These are phyloP conservation scores for Zygoascus flipseniorum DNA, from an alignment of 805 yeast species.

Conservation along the genomic window DNA sequence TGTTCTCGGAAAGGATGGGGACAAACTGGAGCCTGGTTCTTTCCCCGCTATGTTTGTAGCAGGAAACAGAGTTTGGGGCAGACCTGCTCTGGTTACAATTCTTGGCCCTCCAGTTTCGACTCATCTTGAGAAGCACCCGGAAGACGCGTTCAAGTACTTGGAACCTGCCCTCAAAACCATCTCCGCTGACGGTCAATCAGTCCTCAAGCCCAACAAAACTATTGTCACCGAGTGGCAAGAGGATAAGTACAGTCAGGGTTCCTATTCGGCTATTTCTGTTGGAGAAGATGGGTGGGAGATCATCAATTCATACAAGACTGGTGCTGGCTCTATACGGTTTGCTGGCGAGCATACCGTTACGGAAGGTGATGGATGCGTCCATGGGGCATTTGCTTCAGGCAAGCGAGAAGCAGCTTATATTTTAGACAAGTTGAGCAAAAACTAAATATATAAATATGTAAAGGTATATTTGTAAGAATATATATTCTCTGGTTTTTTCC, in stretches of 20 bases:
- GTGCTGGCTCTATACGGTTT: slow-evolving; percentile 56
- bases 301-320: slow-evolving; percentile 45
- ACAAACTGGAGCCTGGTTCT: slow-evolving; percentile 6
- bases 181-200: slow-evolving; percentile 17
- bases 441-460: too few relatives aligned
- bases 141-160: slow-evolving; percentile 48
- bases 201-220: slow-evolving; percentile 33
- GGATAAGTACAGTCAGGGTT: slow-evolving; percentile 63
- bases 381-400: slow-evolving; percentile 84
- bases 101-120: slow-evolving; percentile 69
- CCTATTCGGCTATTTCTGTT: slow-evolving; percentile 50
- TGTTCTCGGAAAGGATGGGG: slow-evolving; percentile 33
- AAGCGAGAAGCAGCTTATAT: slow-evolving; percentile 43
- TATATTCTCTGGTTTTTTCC: too few relatives aligned
- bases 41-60: slow-evolving; percentile 58
- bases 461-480: too few relatives aligned
- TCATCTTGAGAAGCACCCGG: slow-evolving; percentile 42
- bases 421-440: slow-evolving; percentile 4
- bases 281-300: slow-evolving; percentile 8
- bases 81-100: slow-evolving; percentile 53
- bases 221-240: slow-evolving; percentile 58
- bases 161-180: slow-evolving; percentile 39
- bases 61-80: slow-evolving; percentile 38
- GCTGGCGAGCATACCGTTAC: slow-evolving; percentile 86
- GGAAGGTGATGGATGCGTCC: slow-evolving; percentile 88